phyloP scores from a whole-genome alignment of 768 basidiomycete genomes.

The Xerocomellus chrysenteron region DNA sequence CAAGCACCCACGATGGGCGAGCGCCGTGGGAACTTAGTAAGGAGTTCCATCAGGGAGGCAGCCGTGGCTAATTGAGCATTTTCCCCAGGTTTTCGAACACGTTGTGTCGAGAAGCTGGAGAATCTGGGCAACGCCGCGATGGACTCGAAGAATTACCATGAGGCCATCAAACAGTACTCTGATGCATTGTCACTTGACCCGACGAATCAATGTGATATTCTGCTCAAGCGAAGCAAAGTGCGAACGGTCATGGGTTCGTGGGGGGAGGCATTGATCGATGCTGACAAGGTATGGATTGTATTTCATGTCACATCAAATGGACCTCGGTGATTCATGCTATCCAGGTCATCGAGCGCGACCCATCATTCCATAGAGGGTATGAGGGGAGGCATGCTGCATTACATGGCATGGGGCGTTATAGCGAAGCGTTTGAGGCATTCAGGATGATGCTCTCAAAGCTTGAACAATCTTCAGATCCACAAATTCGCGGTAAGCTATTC shows the following conservation, averaged over 20 bases:
- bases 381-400: background rate
- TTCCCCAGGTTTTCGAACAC: background rate
- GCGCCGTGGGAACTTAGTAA: background rate
- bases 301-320: background rate
- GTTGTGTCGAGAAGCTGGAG: background rate
- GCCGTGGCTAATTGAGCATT: background rate
- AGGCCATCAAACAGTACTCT: background rate
- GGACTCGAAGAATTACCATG: background rate
- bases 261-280: too few species aligned
- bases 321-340: background rate
- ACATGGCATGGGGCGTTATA: background rate
- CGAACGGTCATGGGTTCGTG: too few species aligned
- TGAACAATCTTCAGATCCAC: background rate
- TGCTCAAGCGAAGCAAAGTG: constrained; percentile 6
- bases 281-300: background rate
- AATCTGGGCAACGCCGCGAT: background rate
- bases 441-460: background rate
- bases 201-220: background rate
- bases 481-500: background rate
- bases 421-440: background rate
- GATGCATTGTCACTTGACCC: background rate
- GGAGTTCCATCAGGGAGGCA: background rate
- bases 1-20: background rate
- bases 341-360: background rate
- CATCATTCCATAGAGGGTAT: background rate